Evolutionary conservation across 2,329 filamentous ascomycete genomes (phyloP).

Genomic region (Ophiostoma novo-ulmi): DNA sequence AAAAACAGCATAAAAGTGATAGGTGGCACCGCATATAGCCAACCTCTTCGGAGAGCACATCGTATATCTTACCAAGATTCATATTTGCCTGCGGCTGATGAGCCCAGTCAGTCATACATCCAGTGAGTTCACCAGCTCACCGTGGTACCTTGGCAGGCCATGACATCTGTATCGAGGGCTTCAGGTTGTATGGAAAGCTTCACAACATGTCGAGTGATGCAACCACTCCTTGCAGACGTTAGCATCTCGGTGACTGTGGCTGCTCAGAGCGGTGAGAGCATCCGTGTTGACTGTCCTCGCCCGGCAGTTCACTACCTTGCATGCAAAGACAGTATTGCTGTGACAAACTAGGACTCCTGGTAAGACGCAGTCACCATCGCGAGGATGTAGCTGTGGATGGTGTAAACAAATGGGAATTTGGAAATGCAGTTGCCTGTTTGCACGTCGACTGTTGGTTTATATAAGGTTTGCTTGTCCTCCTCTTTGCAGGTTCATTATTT

Average conservation of each 20-base stretch:
- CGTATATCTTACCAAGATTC: background rate
- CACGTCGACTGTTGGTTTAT: background rate
- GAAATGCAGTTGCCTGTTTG: background rate
- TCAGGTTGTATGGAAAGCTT: background rate
- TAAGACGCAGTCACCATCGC: background rate
- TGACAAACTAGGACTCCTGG: background rate
- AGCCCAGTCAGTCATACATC: background rate
- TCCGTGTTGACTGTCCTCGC: background rate
- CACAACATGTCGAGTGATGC: background rate
- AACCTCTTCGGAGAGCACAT: background rate
- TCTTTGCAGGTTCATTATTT: background rate
- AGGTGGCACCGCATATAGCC: background rate
- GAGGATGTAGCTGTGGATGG: background rate
- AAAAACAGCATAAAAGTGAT: background rate
- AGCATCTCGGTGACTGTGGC: background rate
- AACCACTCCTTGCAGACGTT: background rate
- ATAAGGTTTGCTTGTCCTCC: background rate
- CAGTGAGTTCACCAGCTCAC: background rate
- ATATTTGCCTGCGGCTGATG: background rate
- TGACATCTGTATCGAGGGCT: background rate
- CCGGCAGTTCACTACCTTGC: background rate
- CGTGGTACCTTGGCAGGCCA: background rate
- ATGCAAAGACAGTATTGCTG: background rate
- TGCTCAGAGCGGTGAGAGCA: background rate
- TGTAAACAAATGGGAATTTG: background rate